phyloP scores from a whole-genome alignment of 306 rosid species.

The Ceratonia siliqua region DNA sequence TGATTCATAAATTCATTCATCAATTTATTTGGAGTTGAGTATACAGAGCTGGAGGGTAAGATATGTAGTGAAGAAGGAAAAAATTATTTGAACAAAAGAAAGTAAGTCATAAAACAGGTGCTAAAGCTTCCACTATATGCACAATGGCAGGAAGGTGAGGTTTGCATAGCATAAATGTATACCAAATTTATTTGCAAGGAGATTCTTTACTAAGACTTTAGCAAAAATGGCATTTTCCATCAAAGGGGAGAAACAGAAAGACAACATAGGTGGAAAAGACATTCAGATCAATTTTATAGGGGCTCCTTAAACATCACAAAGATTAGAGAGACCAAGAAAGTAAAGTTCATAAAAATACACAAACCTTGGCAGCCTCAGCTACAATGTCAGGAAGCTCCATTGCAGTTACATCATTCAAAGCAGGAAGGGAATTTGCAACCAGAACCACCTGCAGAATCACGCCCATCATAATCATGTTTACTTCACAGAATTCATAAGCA shows the following conservation, averaged over 20 bases:
- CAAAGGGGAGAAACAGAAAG: neutral
- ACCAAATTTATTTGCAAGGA: neutral
- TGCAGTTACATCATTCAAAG: constrained; percentile 92
- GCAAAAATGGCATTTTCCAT: constrained; percentile 5
- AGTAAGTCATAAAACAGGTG: neutral
- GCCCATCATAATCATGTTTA: neutral
- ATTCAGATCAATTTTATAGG: constrained; percentile 6
- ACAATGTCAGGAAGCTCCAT: constrained; percentile 96
- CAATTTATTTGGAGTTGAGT: constrained; percentile 11
- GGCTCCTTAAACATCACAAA: neutral
- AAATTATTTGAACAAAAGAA: neutral
- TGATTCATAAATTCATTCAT: neutral
- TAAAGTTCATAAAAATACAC: constrained; percentile 24
- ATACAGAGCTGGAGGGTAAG: neutral
- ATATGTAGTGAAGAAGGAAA: neutral
- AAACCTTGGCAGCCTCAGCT: constrained; percentile 98
- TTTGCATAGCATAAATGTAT: constrained; percentile 19
- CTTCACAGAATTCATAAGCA: constrained; percentile 14
- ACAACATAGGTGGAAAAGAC: neutral
- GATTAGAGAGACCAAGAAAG: neutral
- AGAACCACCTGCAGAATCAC: constrained; percentile 76
- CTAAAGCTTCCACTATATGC: neutral
- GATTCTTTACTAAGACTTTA: constrained; percentile 4
- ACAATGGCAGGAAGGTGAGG: neutral
- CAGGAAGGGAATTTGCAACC: constrained; percentile 95